phyloP scores from a whole-genome alignment of 768 basidiomycete genomes.

The Cystofilobasidium ferigula region DNA sequence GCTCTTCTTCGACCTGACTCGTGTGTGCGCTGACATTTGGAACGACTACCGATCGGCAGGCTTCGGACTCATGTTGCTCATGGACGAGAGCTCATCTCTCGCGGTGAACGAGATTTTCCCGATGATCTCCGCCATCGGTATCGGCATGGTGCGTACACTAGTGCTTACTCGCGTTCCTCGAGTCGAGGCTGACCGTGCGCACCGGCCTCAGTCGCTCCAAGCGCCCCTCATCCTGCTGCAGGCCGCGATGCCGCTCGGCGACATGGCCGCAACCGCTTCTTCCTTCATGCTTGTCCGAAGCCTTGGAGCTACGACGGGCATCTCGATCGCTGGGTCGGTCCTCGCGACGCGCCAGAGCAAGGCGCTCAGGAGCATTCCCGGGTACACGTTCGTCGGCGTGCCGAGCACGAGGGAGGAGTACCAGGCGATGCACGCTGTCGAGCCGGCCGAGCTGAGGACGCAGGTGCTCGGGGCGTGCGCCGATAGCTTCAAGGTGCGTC shows the following conservation, averaged over 20 bases:
- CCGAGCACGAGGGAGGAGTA: slow-evolving; percentile 9
- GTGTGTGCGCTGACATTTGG: neutral
- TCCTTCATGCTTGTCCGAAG: slow-evolving; percentile 11
- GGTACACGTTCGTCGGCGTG: slow-evolving; percentile 12
- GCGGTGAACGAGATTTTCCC: slow-evolving; percentile 16
- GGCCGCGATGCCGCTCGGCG: slow-evolving; percentile 3
- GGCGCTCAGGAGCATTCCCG: neutral
- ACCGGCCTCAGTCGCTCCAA: slow-evolving; percentile 7
- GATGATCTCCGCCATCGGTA: neutral
- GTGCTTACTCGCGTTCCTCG: neutral
- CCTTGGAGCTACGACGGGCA: slow-evolving; percentile 15
- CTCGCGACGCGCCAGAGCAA: slow-evolving; percentile 1
- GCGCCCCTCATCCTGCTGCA: slow-evolving; percentile 20
- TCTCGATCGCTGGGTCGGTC: neutral
- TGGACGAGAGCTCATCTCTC: neutral
- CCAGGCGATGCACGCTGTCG: slow-evolving; percentile 2
- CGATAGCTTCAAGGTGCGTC: neutral
- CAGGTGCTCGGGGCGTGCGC: slow-evolving; percentile 3
- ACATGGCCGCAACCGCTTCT: slow-evolving; percentile 12
- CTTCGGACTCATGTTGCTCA: slow-evolving; percentile 14
- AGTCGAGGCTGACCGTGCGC: neutral
- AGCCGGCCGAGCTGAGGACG: neutral
- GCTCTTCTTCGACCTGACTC: neutral
- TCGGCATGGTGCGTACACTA: slow-evolving; percentile 15
- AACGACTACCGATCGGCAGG: neutral